phyloP scores from a whole-genome alignment of 108 stramenopile species.

The Parietichytrium sp. region DNA sequence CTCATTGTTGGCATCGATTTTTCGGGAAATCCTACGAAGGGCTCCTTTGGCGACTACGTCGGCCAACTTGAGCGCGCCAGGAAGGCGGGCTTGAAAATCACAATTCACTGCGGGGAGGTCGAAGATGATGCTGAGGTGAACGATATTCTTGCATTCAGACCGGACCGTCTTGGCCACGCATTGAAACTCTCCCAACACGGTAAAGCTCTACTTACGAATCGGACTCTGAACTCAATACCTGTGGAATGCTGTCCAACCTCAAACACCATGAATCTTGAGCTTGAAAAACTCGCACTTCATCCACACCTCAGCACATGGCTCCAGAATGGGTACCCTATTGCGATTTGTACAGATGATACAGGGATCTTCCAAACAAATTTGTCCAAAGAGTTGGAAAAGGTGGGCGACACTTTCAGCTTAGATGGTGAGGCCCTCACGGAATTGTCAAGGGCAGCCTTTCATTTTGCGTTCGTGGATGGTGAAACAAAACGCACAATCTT shows the following conservation, averaged over 20 bases:
- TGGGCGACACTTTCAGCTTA: no score
- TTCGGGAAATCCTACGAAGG: slow-evolving; percentile 77
- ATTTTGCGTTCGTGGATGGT: no score
- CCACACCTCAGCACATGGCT: not conserved
- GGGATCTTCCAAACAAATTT: slow-evolving; percentile 51
- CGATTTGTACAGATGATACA: slow-evolving; percentile 52
- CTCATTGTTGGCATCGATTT: slow-evolving; percentile 79
- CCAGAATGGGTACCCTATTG: slow-evolving; percentile 38
- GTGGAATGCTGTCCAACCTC: slow-evolving; percentile 53
- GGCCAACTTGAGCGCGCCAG: slow-evolving; percentile 57
- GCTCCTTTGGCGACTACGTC: slow-evolving; percentile 41
- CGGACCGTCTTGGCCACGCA: slow-evolving; percentile 50
- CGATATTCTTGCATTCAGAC: slow-evolving; percentile 40
- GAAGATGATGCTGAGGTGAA: slow-evolving; percentile 33
- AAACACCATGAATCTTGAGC: slow-evolving; percentile 46
- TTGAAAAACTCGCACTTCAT: not conserved
- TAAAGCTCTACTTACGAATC: slow-evolving; percentile 25
- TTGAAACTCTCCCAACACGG: slow-evolving; percentile 30
- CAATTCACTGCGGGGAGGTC: slow-evolving; percentile 72
- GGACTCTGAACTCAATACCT: slow-evolving; percentile 16
- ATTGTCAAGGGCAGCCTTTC: no score
- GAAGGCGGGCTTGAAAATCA: slow-evolving; percentile 59
- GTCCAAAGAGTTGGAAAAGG: slow-evolving; percentile 41
- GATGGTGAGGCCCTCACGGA: no score
- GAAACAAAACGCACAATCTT: no score